Conservation (phyloP, 352 stramenopile genomes). For the Ophiocytium majus region DNA sequence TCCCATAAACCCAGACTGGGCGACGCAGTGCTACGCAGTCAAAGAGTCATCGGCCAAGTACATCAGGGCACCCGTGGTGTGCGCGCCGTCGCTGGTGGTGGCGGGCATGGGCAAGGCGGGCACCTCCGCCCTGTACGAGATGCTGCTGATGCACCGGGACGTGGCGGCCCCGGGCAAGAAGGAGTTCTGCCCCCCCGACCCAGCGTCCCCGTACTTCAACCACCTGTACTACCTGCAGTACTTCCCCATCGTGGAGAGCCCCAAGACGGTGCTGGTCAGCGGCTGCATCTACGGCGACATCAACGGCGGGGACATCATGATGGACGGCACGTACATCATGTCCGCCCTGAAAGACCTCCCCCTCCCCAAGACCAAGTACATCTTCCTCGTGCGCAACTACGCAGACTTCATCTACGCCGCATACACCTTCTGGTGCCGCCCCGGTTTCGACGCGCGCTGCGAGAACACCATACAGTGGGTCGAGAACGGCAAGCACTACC, state of each 20-base stretch:
- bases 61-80: not conserved
- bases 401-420: slow-evolving; percentile 3
- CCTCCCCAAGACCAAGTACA: not conserved
- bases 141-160: not conserved
- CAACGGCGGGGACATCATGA: not conserved
- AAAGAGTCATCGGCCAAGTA: not conserved
- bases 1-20: no score
- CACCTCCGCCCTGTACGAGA: not conserved
- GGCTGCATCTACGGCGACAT: not conserved
- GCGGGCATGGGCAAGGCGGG: not conserved
- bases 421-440: not conserved
- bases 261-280: not conserved
- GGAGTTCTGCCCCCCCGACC: not conserved
- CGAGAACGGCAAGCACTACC: not conserved
- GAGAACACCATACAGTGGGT: not conserved
- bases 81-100: not conserved
- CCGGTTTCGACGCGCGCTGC: not conserved
- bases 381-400: not conserved
- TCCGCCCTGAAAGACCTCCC: no score
- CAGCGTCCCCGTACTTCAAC: not conserved
- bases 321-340: no score
- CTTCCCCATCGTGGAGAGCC: not conserved
- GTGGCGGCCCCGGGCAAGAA: not conserved
- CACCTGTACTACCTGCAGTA: not conserved
- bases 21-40: no score